phyloP scores from a whole-genome alignment of 129 eudicot genomes.

The Tanacetum coccineum region DNA sequence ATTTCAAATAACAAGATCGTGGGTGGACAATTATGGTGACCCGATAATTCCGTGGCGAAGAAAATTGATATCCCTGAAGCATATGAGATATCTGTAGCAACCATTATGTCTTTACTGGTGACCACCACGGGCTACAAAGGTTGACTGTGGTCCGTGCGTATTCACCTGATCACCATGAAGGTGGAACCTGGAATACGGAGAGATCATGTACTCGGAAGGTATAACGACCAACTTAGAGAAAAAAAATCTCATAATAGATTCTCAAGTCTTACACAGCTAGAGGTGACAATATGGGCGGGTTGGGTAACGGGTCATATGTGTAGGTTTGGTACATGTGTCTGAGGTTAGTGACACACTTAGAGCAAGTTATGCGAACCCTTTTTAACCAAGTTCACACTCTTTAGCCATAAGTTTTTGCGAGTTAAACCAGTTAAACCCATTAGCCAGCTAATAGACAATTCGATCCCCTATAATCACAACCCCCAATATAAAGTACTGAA shows the following conservation, averaged over 20 bases:
- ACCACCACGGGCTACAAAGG: no score
- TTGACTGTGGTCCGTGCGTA: slow-evolving; percentile 59
- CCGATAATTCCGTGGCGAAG: slow-evolving; percentile 41
- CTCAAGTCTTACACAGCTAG: no score
- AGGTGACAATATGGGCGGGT: not conserved
- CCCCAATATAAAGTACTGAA: no score
- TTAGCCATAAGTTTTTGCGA: not conserved
- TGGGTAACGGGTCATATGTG: not conserved
- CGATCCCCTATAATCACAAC: no score
- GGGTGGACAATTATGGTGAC: no score
- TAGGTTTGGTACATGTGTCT: slow-evolving; percentile 9
- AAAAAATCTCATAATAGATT: no score
- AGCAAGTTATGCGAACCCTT: not conserved
- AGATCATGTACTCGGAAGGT: slow-evolving; percentile 91
- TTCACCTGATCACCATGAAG: slow-evolving; percentile 95
- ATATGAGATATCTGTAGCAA: slow-evolving; percentile 66
- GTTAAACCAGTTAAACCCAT: no score
- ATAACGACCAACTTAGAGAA: no score
- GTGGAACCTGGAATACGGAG: slow-evolving; percentile 93
- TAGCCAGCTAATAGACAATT: no score
- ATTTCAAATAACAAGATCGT: no score
- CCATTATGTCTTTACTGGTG: no score
- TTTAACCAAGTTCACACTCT: not conserved
- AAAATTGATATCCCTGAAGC: slow-evolving; percentile 63
- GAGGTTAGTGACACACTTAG: no score